Evolutionary conservation across 2,329 filamentous ascomycete species (phyloP), one percentile per base, ranked within the genome.

Genomic region (Microdochium trichocladiopsis): DNA sequence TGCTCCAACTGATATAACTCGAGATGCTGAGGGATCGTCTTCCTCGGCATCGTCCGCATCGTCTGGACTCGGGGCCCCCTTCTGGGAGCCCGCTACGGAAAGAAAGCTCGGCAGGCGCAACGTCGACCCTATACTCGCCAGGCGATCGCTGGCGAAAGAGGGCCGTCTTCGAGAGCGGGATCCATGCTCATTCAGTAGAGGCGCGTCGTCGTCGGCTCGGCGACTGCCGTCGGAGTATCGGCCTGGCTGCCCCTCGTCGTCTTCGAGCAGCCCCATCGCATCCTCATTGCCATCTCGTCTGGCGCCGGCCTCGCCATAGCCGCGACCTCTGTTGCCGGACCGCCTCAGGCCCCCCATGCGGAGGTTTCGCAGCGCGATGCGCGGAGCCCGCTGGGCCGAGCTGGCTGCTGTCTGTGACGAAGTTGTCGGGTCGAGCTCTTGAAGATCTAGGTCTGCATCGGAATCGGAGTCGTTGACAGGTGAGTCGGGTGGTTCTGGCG

Each of bases 1-100:
- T 48, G 86, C 84, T 53, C 90, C 93, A 50, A 96, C 88, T 2
- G 83, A 76, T 25, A 96, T 80, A 50, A 82, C 81, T 52, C 93
- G 83, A 25, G 90, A 88, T 1, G 89, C 78, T 6, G 84, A 84
- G 4, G 87, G 81, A 61, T 86, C 82, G 55, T 83, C 76, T 5
- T 83, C 77, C 53, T 72, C 72, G 49, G 72, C 72, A 52, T 81
- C 73, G 56, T 69, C 64, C 51, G 74, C 72, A 48, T 78, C 72
- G 48, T 76, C 74, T 24, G 77, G 78, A 16, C 75, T 73, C n/a
- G 71, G 69, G 33, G 60, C 61, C 5, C 21, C 18, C 18, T 45
- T 45, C 37, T 68, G 68, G 37, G 65, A 63, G 43, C 61, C 68
- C 9, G 57, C 54, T 48, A 60, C 59, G 0, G 80, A 80, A 63